Conservation (phyloP, 495 filamentous ascomycete genomes). For the Echria macrotheca region DNA sequence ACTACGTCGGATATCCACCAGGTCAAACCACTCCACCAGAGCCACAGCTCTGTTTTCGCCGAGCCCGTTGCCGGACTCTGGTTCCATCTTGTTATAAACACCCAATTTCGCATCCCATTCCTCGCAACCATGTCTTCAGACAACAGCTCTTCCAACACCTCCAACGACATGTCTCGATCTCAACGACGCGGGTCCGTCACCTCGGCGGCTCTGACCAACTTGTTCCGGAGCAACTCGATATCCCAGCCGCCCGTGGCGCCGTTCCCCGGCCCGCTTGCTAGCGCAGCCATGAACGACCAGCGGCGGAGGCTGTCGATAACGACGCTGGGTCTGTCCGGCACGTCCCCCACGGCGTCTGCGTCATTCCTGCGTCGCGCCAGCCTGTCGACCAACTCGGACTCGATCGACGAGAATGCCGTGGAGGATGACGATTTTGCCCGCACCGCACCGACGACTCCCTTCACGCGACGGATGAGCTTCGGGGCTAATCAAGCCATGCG, state of each 20-base stretch:
- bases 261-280: slow-evolving; percentile 60
- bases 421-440: slow-evolving; percentile 70
- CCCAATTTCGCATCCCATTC: neutral
- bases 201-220: slow-evolving; percentile 47
- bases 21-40: slow-evolving; percentile 1
- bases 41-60: slow-evolving; percentile 8
- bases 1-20: neutral
- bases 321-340: slow-evolving; percentile 74
- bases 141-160: slow-evolving; percentile 23
- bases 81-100: neutral
- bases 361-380: slow-evolving; percentile 64
- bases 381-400: slow-evolving; percentile 67
- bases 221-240: slow-evolving; percentile 49
- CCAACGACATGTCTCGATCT: slow-evolving; percentile 31
- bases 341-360: slow-evolving; percentile 56
- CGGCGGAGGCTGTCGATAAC: slow-evolving; percentile 84
- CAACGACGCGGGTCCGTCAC: slow-evolving; percentile 52
- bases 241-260: slow-evolving; percentile 34
- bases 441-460: slow-evolving; percentile 61
- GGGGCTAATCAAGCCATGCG: slow-evolving; percentile 74
- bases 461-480: slow-evolving; percentile 83
- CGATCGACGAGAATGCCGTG: slow-evolving; percentile 78
- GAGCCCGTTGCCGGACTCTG: slow-evolving; percentile 5
- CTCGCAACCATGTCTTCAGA: slow-evolving; percentile 35
- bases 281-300: slow-evolving; percentile 63